Evolutionary conservation across 768 basidiomycete genomes (phyloP).

Genomic region (Boletus reticulatus): DNA sequence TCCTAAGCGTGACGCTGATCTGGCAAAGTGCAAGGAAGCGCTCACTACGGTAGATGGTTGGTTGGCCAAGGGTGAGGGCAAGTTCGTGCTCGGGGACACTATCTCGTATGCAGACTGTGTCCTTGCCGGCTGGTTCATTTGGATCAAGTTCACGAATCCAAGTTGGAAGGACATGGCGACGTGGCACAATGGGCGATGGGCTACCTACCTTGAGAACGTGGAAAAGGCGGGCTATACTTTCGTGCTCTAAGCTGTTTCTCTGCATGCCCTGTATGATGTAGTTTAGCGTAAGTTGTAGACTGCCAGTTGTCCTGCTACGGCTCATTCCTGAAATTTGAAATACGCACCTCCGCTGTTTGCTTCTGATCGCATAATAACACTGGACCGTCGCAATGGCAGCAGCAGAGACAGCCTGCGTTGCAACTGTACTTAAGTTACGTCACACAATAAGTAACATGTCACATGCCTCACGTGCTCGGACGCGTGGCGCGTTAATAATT

Average conservation of each 20-base stretch:
- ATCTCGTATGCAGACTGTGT: conserved; percentile 37
- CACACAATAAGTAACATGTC: not conserved
- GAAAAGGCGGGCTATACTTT: conserved; percentile 30
- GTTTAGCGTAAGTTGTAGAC: too few species aligned
- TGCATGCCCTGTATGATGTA: not conserved
- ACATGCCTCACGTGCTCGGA: conserved; percentile 16
- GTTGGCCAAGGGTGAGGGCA: conserved; percentile 28
- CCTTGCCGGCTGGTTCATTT: conserved; percentile 34
- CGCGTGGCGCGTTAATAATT: conserved; percentile 5
- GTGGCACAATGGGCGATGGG: conserved; percentile 43
- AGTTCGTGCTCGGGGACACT: conserved; percentile 35
- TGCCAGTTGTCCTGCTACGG: too few species aligned
- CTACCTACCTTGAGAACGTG: conserved; percentile 29
- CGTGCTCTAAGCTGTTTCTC: conserved; percentile 4
- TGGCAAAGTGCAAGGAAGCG: conserved; percentile 28
- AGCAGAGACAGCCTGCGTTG: too few species aligned
- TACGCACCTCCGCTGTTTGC: too few species aligned
- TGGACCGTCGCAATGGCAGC: too few species aligned
- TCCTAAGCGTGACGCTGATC: conserved; percentile 21
- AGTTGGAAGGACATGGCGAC: conserved; percentile 34
- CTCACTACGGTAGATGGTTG: conserved; percentile 28
- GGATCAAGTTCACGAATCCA: conserved; percentile 31
- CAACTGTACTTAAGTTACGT: too few species aligned
- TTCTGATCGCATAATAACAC: too few species aligned
- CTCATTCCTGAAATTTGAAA: too few species aligned